Conservation (phyloP, 768 basidiomycete genomes). For the Leccinum fibrillosum region DNA sequence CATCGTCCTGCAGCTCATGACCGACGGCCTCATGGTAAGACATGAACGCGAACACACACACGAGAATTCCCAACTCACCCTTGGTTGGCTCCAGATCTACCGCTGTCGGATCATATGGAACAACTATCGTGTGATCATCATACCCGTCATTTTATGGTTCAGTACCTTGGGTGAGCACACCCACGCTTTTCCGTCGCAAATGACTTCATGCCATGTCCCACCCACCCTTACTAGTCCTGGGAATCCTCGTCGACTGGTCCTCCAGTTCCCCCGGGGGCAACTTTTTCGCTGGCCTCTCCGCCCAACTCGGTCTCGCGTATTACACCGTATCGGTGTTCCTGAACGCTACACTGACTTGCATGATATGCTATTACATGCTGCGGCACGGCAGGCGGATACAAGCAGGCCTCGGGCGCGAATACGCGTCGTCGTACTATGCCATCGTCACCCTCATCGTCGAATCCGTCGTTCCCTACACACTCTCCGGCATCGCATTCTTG, state of each 20-base stretch:
- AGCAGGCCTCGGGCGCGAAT: slow-evolving; percentile 13
- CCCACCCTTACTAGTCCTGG: slow-evolving; percentile 12
- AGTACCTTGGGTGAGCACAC: slow-evolving; percentile 17
- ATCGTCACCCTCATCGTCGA: slow-evolving; percentile 16
- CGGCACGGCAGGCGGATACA: slow-evolving; percentile 5
- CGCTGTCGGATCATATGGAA: slow-evolving; percentile 38
- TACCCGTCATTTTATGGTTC: slow-evolving; percentile 24
- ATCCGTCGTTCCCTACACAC: slow-evolving; percentile 23
- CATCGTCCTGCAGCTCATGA: slow-evolving; percentile 33
- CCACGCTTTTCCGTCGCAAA: not conserved
- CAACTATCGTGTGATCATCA: slow-evolving; percentile 3
- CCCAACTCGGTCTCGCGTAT: slow-evolving; percentile 18
- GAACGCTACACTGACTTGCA: slow-evolving; percentile 16
- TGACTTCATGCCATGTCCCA: not conserved
- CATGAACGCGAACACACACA: not conserved
- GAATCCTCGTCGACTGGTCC: slow-evolving; percentile 8
- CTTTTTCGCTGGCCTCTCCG: slow-evolving; percentile 13
- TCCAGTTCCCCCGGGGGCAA: slow-evolving; percentile 16
- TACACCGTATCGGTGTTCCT: slow-evolving; percentile 12
- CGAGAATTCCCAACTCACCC: not conserved
- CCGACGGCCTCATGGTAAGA: slow-evolving; percentile 29
- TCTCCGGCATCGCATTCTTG: slow-evolving; percentile 24
- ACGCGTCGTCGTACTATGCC: slow-evolving; percentile 16
- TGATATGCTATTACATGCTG: slow-evolving; percentile 23
- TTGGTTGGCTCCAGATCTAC: slow-evolving; percentile 32